Evolutionary conservation across 2,329 filamentous ascomycete genomes (phyloP).

Genomic region (Acrocalymma vagum): DNA sequence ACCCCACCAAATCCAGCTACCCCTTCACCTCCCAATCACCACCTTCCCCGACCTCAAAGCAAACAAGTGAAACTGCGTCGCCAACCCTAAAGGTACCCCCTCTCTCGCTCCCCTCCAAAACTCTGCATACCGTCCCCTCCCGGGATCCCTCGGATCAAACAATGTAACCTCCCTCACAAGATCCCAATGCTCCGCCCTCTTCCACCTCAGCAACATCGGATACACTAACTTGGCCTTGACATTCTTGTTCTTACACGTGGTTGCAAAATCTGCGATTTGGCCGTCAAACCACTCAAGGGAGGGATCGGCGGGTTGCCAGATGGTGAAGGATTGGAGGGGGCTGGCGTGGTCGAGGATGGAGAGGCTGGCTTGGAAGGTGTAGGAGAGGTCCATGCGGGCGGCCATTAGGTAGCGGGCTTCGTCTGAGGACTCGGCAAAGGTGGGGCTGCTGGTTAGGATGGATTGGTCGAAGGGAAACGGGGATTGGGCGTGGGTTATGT

Average conservation of each 20-base stretch:
- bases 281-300: conserved; percentile 30
- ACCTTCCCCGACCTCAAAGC: no score
- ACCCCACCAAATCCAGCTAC: no score
- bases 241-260: conserved; percentile 32
- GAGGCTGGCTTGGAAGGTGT: conserved; percentile 29
- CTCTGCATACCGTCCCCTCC: conserved; percentile 3
- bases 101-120: conserved; percentile 27
- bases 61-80: conserved; percentile 36
- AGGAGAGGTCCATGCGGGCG: conserved; percentile 37
- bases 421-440: conserved; percentile 22
- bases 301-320: conserved; percentile 38
- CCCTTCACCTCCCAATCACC: no score
- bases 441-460: conserved; percentile 19
- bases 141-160: conserved; percentile 19
- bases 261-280: conserved; percentile 31
- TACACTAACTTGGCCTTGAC: conserved; percentile 26
- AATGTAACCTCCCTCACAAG: conserved; percentile 28
- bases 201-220: conserved; percentile 32
- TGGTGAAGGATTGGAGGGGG: conserved; percentile 27
- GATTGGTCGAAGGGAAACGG: conserved; percentile 27
- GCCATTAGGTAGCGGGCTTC: conserved; percentile 19
- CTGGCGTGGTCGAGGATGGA: conserved; percentile 24
- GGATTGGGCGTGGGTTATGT: conserved; percentile 34
- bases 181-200: conserved; percentile 30
- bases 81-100: conserved; percentile 30